Conservation (phyloP, 108 stramenopile species). For the Cyclotella baltica region DNA sequence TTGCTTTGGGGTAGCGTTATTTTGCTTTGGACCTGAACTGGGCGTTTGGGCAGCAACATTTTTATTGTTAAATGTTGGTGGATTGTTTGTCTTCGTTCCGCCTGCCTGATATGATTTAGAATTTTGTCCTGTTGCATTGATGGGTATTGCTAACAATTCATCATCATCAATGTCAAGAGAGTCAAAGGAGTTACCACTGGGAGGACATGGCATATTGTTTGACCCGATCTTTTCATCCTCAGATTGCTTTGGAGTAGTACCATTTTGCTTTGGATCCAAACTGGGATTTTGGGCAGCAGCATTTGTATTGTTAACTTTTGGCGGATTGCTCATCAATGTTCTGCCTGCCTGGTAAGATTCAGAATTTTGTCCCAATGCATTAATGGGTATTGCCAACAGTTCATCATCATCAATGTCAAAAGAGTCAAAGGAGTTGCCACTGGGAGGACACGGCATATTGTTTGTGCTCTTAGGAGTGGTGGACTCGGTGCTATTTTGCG, state of each 20-base stretch:
- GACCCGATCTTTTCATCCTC: neutral
- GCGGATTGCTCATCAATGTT: no score
- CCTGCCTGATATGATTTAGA: neutral
- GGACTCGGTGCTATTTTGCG: neutral
- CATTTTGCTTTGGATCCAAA: neutral
- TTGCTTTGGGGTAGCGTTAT: no score
- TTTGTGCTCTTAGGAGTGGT: neutral
- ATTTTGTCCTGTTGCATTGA: neutral
- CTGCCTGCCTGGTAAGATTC: no score
- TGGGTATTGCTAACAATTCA: neutral
- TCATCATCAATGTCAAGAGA: constrained; percentile 21
- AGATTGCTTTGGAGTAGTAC: neutral
- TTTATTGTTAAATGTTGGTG: no score
- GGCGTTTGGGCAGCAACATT: no score
- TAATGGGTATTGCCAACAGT: neutral
- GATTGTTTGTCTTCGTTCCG: neutral
- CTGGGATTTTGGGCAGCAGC: neutral
- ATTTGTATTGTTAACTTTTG: constrained; percentile 1
- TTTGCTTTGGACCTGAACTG: no score
- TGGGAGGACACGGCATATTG: neutral
- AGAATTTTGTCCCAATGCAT: neutral
- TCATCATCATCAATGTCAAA: constrained; percentile 13
- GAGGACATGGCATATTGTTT: neutral
- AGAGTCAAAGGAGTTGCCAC: neutral
- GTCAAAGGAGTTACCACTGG: constrained; percentile 21